These are phyloP conservation scores for Wickerhamomyces alni DNA, from an alignment of 805 yeast genomes.

Conservation along the genomic window DNA sequence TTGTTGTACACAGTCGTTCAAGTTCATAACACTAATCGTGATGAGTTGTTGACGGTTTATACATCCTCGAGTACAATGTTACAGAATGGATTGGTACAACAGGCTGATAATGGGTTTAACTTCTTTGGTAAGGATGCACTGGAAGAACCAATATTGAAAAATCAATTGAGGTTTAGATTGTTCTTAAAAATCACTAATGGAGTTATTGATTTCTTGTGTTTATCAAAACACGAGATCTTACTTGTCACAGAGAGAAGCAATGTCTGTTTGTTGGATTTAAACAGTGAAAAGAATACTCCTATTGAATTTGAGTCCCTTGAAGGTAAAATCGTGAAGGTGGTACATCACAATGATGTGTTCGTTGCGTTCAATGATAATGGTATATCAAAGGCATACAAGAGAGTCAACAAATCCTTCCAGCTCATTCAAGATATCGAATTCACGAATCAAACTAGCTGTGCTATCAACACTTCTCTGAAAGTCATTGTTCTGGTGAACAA, in stretches of 20 bases:
- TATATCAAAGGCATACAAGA: constrained; percentile 6
- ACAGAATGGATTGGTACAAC: constrained; percentile 21
- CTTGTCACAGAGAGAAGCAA: constrained; percentile 10
- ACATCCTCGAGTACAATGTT: constrained; percentile 12
- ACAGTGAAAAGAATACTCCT: constrained; percentile 7
- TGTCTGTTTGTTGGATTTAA: constrained; percentile 15
- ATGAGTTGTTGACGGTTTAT: constrained; percentile 19
- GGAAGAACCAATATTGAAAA: constrained; percentile 17
- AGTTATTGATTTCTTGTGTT: constrained; percentile 16
- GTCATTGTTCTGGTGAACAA: constrained; percentile 4
- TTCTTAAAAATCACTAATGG: constrained; percentile 22
- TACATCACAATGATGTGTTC: neutral
- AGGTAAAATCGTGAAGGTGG: constrained; percentile 1
- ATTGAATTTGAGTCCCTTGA: constrained; percentile 3
- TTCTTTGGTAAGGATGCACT: constrained; percentile 15
- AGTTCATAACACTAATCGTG: constrained; percentile 8
- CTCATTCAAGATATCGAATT: constrained; percentile 1
- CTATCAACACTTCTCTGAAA: constrained; percentile 6
- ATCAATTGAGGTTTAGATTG: constrained; percentile 21
- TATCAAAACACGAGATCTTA: constrained; percentile 12
- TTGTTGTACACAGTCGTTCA: constrained; percentile 28
- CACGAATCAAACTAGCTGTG: constrained; percentile 3
- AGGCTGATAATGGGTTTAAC: constrained; percentile 3
- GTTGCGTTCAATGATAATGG: constrained; percentile 4
- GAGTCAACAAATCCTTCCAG: constrained; percentile 1